A percentile compares a stretch with the other conserved stretches of the same genome.
Conservation (phyloP, 1,139 yeast species). For the Pichia norvegensis region DNA sequence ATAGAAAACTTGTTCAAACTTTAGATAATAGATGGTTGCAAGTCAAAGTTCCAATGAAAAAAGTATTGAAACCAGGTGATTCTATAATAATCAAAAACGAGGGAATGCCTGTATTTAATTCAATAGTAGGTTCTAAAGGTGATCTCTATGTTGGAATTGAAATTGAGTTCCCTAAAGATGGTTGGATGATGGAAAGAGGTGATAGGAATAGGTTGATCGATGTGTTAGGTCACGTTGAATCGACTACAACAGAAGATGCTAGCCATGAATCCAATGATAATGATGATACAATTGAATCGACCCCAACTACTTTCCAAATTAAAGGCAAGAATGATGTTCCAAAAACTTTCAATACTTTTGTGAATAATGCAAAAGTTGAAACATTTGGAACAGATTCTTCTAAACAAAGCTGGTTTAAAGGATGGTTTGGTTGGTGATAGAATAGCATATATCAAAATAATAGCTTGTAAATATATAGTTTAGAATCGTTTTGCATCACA, state of each 20-base stretch:
- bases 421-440: constrained; percentile 15
- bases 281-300: constrained; percentile 27
- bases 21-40: constrained; percentile 73
- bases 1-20: constrained; percentile 59
- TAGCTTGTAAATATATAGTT: not conserved
- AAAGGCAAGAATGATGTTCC: constrained; percentile 22
- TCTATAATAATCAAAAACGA: constrained; percentile 59
- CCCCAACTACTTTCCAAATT: constrained; percentile 22
- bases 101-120: constrained; percentile 65
- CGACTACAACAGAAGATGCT: constrained; percentile 26
- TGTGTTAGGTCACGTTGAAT: constrained; percentile 42
- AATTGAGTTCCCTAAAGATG: constrained; percentile 77
- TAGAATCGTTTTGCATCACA: not conserved
- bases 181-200: constrained; percentile 65
- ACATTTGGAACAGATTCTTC: constrained; percentile 18
- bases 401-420: constrained; percentile 22
- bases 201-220: constrained; percentile 48
- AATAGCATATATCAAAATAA: not conserved
- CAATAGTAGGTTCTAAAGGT: constrained; percentile 40
- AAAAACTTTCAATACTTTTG: constrained; percentile 23
- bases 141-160: constrained; percentile 65
- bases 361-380: constrained; percentile 22
- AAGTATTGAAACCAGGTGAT: constrained; percentile 76
- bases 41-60: constrained; percentile 60
- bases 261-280: constrained; percentile 19